Conservation (phyloP, 305 asterid species). For the Solanum hybrid region DNA sequence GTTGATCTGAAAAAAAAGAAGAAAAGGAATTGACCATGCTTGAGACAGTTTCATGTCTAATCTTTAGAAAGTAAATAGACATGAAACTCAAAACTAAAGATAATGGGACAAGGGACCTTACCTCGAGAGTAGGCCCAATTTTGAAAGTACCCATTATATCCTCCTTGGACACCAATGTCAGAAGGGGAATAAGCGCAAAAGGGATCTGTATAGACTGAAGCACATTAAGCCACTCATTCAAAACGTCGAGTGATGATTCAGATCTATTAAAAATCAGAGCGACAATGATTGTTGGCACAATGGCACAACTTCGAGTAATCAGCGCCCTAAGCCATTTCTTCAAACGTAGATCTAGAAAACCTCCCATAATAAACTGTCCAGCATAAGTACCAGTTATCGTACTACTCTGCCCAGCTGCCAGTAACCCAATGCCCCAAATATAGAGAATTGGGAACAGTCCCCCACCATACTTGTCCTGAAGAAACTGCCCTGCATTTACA, state of each 20-base stretch:
- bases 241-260: constrained; percentile 63
- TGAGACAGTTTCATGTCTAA: neutral
- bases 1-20: neutral
- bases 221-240: constrained; percentile 96
- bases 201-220: constrained; percentile 94
- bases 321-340: constrained; percentile 78
- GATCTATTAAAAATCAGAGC: constrained; percentile 80
- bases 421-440: constrained; percentile 89
- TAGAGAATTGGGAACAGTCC: constrained; percentile 83
- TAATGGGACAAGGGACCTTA: constrained; percentile 9
- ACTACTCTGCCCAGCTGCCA: constrained; percentile 98
- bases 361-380: constrained; percentile 97
- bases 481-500: constrained; percentile 87
- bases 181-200: constrained; percentile 89
- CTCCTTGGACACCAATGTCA: constrained; percentile 83
- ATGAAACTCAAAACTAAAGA: neutral
- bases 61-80: neutral
- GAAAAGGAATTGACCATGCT: neutral
- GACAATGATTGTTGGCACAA: constrained; percentile 76
- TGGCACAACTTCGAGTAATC: constrained; percentile 91
- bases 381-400: constrained; percentile 96
- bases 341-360: constrained; percentile 75
- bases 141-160: constrained; percentile 71
- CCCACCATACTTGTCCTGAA: constrained; percentile 86
- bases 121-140: constrained; percentile 68